Evolutionary conservation across 208 protist genomes (phyloP), one percentile per base, ranked within the genome.

Genomic region (Leishmania tarentolae): DNA sequence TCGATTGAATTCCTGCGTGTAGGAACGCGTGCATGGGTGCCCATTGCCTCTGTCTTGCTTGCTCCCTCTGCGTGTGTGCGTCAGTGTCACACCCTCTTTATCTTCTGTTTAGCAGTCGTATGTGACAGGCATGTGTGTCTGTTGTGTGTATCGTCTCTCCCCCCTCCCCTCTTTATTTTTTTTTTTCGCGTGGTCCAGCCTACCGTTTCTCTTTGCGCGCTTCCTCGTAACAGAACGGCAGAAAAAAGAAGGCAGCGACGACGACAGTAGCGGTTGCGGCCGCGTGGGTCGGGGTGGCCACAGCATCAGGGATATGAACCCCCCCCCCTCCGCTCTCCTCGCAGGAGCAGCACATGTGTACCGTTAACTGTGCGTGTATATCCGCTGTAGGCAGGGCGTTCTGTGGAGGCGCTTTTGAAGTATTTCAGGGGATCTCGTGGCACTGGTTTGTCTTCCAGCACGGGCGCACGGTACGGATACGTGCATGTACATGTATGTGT

Each of bases 391-490:
- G 37, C n/a, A 11, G 35, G 0, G 9, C 21, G 65, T 24, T 40
- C 65, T 71, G 65, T 28, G 44, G 17, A 15, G 69, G 40, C 28
- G 56, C 46, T 46, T 24, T 21, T 2, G n/a, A 28, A 35, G 44
- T 47, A 28, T 35, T 31, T 13, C 24, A 37, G 21, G 35, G 21
- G 13, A 57, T n/a, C 15, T 47, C 63, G 40, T 78, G 24, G 42
- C 61, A 35, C 21, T 63, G 47, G 53, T 68, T 81, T 17, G 71
- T 71, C 24, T 65, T 78, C n/a, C 44, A 35, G 15, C 56, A 46
- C 24, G 9, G 76, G 31, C 47, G 17, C 24, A 35, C 42, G 50
- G 40, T 15, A 53, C 9, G 46, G 69, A 28, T 19, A 37, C 24
- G 15, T n/a, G n/a, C n/a, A n/a, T n/a, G n/a, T n/a, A n/a, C n/a